Conservation (phyloP, 176 grass and related monocot genomes). For the Microstegium vimineum region DNA sequence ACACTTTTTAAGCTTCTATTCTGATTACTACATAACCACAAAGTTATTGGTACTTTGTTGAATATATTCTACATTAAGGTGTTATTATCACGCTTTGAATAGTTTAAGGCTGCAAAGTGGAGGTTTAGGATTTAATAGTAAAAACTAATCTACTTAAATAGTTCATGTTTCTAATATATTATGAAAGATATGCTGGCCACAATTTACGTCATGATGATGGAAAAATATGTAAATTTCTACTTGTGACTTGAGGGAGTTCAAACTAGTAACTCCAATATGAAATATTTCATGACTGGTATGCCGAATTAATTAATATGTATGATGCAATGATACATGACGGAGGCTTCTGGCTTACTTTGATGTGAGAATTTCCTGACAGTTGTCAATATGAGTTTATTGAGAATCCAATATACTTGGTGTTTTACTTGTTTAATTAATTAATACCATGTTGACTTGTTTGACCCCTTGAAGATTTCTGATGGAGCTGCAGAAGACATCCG, state of each 20-base stretch:
- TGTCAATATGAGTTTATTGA: not conserved
- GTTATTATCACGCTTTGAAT: not conserved
- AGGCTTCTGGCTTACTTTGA: not conserved
- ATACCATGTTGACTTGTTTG: constrained; percentile 29
- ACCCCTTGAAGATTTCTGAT: constrained; percentile 64
- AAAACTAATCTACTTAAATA: not conserved
- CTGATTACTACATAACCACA: not conserved
- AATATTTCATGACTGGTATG: constrained; percentile 13
- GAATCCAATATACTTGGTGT: not conserved
- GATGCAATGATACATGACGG: constrained; percentile 11
- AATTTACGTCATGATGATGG: not conserved
- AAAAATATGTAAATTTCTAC: not conserved
- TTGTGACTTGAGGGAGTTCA: not conserved
- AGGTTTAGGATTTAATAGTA: not conserved
- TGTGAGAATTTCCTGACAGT: not conserved
- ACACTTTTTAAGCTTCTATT: not conserved
- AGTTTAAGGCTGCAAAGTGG: not conserved
- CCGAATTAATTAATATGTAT: constrained; percentile 1
- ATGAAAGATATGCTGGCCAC: not conserved
- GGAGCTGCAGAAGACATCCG: constrained; percentile 73
- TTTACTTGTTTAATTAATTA: constrained; percentile 13
- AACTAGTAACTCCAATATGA: not conserved
- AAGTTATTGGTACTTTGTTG: not conserved
- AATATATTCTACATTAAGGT: not conserved
- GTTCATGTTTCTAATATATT: not conserved